Evolutionary conservation across 192 early-diverging fungal genomes (phyloP), one percentile per base, ranked within the genome.

Genomic region (Coemansia sp.): DNA sequence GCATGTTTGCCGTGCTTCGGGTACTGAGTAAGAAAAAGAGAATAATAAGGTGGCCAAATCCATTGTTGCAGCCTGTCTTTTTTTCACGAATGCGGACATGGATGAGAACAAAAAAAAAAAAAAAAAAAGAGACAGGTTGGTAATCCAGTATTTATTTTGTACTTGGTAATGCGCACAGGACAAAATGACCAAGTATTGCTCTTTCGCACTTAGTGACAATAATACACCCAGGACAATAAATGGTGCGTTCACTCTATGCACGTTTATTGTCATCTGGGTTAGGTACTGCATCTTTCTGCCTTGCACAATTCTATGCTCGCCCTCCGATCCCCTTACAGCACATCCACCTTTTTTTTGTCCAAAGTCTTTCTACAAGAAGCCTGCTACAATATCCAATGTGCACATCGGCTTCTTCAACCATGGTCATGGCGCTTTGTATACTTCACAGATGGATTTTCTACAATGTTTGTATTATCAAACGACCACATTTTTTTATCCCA

Each of bases 51-150:
- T 16, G 53, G 22, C 53, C 53, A 57, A 57, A 31, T 27, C 53
- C 66, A 67, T 36, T 67, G 66, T 67, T 34, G 38, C 50, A 39
- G 6, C 2, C 43, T 68, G 40, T 58, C 40, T 38, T 29, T 69
- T 60, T 38, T 27, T 27, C 24, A 27, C 22, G 50, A 53, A 53
- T 53, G 50, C 50, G 24, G 50, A 53, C 50, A 53, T 53, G 50
- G 22, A 22, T 53, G 50, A 53, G 50, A 53, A 49, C 58, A 68
- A 68, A 40, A 27, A 27, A 27, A 55, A 53, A 68, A 68, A 40
- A 27, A 27, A 27, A 55, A 53, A 47, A 50, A 46, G 47, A 22
- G 20, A 9, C 49, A 22, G 0, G 29, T 11, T 31, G 53, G 53
- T 31, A 57, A 34, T 33, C 47, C 49, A 65, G 29, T 55, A 57